Base-by-base conservation (phyloP, 2,329 filamentous ascomycete genomes). In the Fusarium denticulatum region DNA sequence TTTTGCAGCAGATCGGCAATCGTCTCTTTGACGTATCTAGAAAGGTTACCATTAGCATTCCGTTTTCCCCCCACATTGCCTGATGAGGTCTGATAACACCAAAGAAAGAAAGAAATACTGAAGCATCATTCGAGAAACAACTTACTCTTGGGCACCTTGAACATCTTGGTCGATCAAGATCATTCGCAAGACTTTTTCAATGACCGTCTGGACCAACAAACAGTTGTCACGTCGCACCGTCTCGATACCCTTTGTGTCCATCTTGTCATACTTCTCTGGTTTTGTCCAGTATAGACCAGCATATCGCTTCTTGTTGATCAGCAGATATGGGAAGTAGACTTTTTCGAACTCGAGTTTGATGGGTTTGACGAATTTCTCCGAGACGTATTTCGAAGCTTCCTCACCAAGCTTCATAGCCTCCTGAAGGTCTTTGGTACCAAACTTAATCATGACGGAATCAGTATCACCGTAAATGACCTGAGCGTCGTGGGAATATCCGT, bases 251-350 rank as follows among this genome's bases (percentile, higher is more conserved):
- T 99, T 99, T 68, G 94, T 98, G 83, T 99, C 96, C 97, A 99
- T 99, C 87, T 98, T 99, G 88, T 99, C 97, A 82, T 93, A 96
- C 83, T 97, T 98, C 46, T 96, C 90, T 1, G 96, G 90, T 75
- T 93, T 96, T 10, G 96, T 99, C 95, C 95, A 99, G 85, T 94
- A 98, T 37, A 99, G 84, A n/a, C 96, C 96, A 14, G 96, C 96
- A 79, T 99, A 99, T 72, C 96, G 93, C 87, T 99, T 99, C 87
- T 99, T 99, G 90, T 99, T 99, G 90, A 99, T 99, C 58, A 99
- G 88, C 39, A 99, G 88, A 81, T 99, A 99, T 2, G 96, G 96
- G 81, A 93, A 99, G 84, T 99, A 99, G 2, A 99, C 96, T 84
- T 99, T 99, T 82, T 99, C 96, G 83, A 99, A 99, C 82, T 99